Base-by-base conservation (phyloP, 148 eudicot genomes). In the Spergularia marina region DNA sequence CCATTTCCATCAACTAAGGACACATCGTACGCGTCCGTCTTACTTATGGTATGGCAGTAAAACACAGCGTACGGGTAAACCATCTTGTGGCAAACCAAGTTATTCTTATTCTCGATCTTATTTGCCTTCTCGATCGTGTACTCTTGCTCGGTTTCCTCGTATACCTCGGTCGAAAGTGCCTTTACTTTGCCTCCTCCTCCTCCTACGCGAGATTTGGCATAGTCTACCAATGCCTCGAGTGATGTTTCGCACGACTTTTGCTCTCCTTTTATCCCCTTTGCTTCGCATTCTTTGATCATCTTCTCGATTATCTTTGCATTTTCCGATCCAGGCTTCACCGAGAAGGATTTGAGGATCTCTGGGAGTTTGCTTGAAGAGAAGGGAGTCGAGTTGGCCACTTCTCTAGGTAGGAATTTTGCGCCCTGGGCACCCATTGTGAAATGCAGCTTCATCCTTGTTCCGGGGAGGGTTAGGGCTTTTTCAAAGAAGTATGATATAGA, bases 41-140 rank as follows among this genome's bases (percentile, higher is more conserved):
- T 77, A 10, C 15, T 58, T 5, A 74, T 40, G n/a, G 71, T 58
- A 68, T 86, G 89, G 75, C 86, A 84, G 10, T 74, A 81, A 55
- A 83, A 83, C 56, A 84, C 82, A 0, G 85, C 80, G 23, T 82
- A 83, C 0, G 83, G 70, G 11, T 83, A 86, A 51, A 40, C 71
- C 72, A 81, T 78, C 80, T 86, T 86, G 52, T 84, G 85, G 74
- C 89, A 84, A 53, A 77, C 86, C 36, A 12, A 3, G 20, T 49
- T 59, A 21, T 51, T 47, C 64, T 64, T 62, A 12, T 12, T 66
- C 30, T 58, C 10, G 30, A 55, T 63, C 53, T 77, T 70, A 18
- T 47, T 18, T 53, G 70, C 10, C 53, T 53, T 47, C 63, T 44
- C 68, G n/a, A 79, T 49, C 53, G 6, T 58, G 41, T 73, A 79